A percentile compares a stretch with the other conserved stretches of the same genome.
phyloP scores from a whole-genome alignment of 352 stramenopile species.

The Phytophthora brassicae region DNA sequence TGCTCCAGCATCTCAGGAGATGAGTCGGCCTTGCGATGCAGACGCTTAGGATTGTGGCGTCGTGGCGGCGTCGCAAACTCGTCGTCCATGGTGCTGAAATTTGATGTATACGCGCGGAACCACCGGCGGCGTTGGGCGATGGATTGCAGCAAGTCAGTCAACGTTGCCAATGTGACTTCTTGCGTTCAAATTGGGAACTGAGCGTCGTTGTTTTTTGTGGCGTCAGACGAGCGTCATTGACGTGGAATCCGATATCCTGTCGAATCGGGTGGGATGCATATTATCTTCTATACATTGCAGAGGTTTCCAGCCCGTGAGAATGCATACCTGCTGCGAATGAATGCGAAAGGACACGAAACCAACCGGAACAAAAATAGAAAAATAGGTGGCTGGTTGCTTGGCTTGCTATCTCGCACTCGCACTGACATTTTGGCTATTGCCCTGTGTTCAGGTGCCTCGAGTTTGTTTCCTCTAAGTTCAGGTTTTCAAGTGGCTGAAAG shows the following conservation, averaged over 20 bases:
- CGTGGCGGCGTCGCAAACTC: conserved; percentile 38
- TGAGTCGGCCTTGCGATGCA: conserved; percentile 59
- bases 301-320: conserved; percentile 12
- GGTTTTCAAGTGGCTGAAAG: neutral
- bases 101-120: neutral
- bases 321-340: conserved; percentile 8
- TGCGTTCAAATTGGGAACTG: conserved; percentile 40
- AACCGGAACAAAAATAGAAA: conserved; percentile 18
- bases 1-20: conserved; percentile 31
- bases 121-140: neutral
- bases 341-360: conserved; percentile 31
- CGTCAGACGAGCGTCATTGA: conserved; percentile 5
- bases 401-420: neutral
- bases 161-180: conserved; percentile 3
- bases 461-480: too few relatives aligned
- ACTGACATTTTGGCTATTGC: neutral
- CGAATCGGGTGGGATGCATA: conserved; percentile 5
- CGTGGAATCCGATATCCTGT: conserved; percentile 12
- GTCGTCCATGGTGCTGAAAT: conserved; percentile 34
- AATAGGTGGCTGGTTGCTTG: conserved; percentile 6
- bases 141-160: conserved; percentile 1
- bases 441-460: too few relatives aligned
- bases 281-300: neutral
- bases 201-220: conserved; percentile 17
- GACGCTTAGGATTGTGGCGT: conserved; percentile 33